Evolutionary conservation across 495 filamentous ascomycete genomes (phyloP), one percentile per base, ranked within the genome.

Genomic region (Penicillium parvum): DNA sequence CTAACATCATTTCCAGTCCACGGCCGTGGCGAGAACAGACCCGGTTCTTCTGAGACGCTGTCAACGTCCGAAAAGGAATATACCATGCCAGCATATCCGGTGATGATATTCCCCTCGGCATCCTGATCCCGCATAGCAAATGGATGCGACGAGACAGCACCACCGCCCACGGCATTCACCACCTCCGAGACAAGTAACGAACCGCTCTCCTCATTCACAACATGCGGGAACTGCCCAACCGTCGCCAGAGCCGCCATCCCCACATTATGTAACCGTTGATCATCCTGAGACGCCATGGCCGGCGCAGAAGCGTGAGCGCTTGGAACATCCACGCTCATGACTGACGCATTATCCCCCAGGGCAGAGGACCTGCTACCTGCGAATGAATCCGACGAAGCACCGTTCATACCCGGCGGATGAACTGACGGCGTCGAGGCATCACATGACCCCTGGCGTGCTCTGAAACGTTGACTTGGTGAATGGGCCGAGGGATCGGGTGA

Each of bases 211-310:
- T 46, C 38, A 26, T 49, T 50, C 10, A 58, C 41, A 12, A 50
- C 37, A 20, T 50, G 49, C 5, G 64, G 55, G 34, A 64, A 61
- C 4, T 63, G 63, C 12, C 63, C 55, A 7, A 70, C 57, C 5
- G 66, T 58, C 42, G 65, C 60, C 4, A 68, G 52, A 40, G 64
- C 66, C 23, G 66, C 63, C 19, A 62, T 40, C 3, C 50, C 55
- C 19, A 59, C 50, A 48, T 58, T 47, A 38, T 57, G 52, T 25
- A 57, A 52, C 11, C 29, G 49, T 12, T 42, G 52, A 44, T 59
- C 58, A 21, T 47, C 47, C 2, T 49, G 39, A 7, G 51, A 44
- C 3, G 49, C 33, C 38, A 55, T 46, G 19, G n/a, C 15, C 30
- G 41, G n/a, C 36, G 32, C 25, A 15, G 22, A 19, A 18, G 28